Percentiles rank a stretch among this genome's conserved stretches.
Conservation (phyloP, 768 basidiomycete species). For the Pleurotus citrinopileatus region DNA sequence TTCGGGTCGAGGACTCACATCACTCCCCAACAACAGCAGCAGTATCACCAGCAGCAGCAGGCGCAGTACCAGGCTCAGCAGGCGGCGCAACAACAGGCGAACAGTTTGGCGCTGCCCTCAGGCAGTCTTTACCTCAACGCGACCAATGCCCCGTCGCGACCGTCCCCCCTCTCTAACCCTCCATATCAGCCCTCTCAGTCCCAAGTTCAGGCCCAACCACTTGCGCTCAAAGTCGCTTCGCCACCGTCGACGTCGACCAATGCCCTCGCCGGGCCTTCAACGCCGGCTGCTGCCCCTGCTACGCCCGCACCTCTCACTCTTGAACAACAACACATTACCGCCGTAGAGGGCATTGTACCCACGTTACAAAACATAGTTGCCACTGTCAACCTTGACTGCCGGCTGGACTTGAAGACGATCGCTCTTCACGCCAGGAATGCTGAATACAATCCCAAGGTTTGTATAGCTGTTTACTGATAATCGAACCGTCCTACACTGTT, state of each 20-base stretch:
- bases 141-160: slow-evolving; percentile 46
- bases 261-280: slow-evolving; percentile 47
- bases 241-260: slow-evolving; percentile 29
- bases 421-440: slow-evolving; percentile 97
- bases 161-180: slow-evolving; percentile 51
- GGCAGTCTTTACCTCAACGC: slow-evolving; percentile 46
- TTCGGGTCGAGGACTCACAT: slow-evolving; percentile 61
- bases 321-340: slow-evolving; percentile 93
- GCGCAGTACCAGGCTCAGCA: slow-evolving; percentile 30
- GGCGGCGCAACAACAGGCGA: slow-evolving; percentile 35
- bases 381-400: slow-evolving; percentile 96
- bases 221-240: slow-evolving; percentile 22
- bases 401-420: slow-evolving; percentile 97
- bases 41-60: slow-evolving; percentile 44
- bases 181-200: slow-evolving; percentile 40
- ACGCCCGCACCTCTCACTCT: slow-evolving; percentile 76
- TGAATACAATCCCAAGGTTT: slow-evolving; percentile 99
- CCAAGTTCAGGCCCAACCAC: slow-evolving; percentile 21
- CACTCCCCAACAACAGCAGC: slow-evolving; percentile 35
- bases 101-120: slow-evolving; percentile 57
- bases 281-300: slow-evolving; percentile 42
- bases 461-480: slow-evolving; percentile 53
- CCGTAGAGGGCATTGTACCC: slow-evolving; percentile 97
- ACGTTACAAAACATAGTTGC: slow-evolving; percentile 99
- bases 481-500: slow-evolving; percentile 54